Base-by-base conservation (phyloP, 495 filamentous ascomycete species). In the Sordaria brevicollis region DNA sequence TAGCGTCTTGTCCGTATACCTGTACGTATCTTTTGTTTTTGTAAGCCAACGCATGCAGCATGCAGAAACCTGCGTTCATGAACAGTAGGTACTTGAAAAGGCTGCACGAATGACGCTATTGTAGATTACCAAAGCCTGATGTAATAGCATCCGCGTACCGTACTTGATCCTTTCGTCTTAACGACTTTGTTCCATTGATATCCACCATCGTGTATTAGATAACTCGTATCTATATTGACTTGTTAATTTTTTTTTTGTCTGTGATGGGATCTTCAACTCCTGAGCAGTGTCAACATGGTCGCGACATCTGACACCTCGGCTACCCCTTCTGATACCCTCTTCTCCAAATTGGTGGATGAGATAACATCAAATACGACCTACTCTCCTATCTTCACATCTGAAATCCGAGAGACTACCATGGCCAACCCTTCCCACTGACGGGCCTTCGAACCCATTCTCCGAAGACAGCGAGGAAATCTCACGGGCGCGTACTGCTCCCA, bases 361-460 rank as follows among this genome's bases (percentile, higher is more conserved):
- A 74, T 74, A 35, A 34, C 49, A 3, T 38, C 31, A 19, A 66
- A 70, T 38, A 39, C 68, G 5, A 39, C n/a, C n/a, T n/a, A n/a
- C 49, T 10, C 15, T 68, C 15, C 66, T 74, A 9, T 29, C 37
- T 35, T 54, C 69, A 1, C 29, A 72, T 21, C 19, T 74, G 34
- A 13, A 68, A 54, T 29, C 43, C n/a, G 34, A 34, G 65, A 33
- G 62, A n/a, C 67, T 71, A 8, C 73, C 71, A 17, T 69, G 70
- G 31, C 73, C 73, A 29, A 70, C 71, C 15, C 71, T 74, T 41
- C 67, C 66, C 6, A 21, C 68, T 1, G 69, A 73, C 34, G 71
- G 68, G 1, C 71, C 71, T n/a, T 29, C 57, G 5, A 39, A 67
- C 19, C 68, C 67, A 29, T 38, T 70, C 13, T 62, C 36, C 19